Evolutionary conservation across 768 basidiomycete species (phyloP).

Genomic region (Hericium coralloides): DNA sequence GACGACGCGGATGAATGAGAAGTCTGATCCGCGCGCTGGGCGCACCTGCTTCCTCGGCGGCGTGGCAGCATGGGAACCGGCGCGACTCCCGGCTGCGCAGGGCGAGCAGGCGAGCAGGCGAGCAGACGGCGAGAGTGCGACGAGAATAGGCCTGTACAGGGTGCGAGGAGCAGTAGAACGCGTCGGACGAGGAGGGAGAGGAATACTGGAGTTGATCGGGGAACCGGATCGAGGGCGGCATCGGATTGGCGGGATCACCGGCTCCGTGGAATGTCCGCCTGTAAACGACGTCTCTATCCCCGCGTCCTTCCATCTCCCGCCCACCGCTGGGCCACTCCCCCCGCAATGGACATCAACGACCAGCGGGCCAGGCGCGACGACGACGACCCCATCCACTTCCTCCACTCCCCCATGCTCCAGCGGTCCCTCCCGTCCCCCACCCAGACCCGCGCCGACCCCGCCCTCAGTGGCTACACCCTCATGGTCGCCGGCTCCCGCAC

Average conservation of each 20-base stretch:
- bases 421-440: conserved; percentile 22
- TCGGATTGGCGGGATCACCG: background rate
- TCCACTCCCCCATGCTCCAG: conserved; percentile 15
- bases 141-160: background rate
- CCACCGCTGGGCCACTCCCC: conserved; percentile 18
- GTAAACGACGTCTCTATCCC: conserved; percentile 31
- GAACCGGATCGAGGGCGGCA: background rate
- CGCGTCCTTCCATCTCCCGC: conserved; percentile 22
- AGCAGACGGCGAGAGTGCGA: background rate
- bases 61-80: too few relatives aligned
- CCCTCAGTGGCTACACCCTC: conserved; percentile 48
- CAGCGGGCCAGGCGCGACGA: conserved; percentile 38
- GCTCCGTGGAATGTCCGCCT: background rate
- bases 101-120: too few relatives aligned
- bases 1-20: too few relatives aligned
- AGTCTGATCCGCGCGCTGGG: too few relatives aligned
- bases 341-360: conserved; percentile 55
- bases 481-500: conserved; percentile 78
- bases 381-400: conserved; percentile 18
- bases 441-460: conserved; percentile 19
- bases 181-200: background rate
- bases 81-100: too few relatives aligned
- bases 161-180: background rate
- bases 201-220: background rate
- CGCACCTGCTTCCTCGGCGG: too few relatives aligned